Evolutionary conservation across 345 rosid genomes (phyloP), one percentile per base, ranked within the genome.

Genomic region (Moringa oleifera): DNA sequence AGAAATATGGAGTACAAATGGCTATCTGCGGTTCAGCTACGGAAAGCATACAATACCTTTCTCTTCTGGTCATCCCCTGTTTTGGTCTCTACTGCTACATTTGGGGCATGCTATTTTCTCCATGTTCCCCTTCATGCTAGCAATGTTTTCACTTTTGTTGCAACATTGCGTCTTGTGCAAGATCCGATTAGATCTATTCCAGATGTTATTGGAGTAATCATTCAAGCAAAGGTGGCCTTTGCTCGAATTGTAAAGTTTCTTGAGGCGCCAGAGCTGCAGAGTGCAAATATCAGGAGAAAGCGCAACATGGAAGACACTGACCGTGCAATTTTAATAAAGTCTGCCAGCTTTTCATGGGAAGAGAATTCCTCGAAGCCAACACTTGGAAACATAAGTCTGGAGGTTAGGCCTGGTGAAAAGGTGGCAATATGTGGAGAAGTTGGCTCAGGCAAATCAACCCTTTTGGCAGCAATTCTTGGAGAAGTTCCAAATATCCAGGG

Each of bases 401-500:
- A 75, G 70, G 80, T 84, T 66, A 76, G 65, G 65, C 74, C 74
- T 61, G 87, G 90, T 36, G 86, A 80, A 65, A 93, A 90, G 77
- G 80, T 93, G 9, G 97, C 98, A 16, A 77, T 93, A 41, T 93
- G 98, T 55, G 98, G 97, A 60, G 97, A 90, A 79, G 98, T 93
- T 71, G 98, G 97, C 58, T 88, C 98, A 0, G 98, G 98, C 5
- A 93, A 93, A 78, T 93, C 98, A 7, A 93, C 98, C 57, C 83
- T 90, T 69, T 58, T 93, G 65, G 87, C 97, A 22, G 90, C 97
- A 21, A 86, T 93, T 77, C 97, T 93, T 24, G 96, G 97, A 61
- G 98, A 93, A 75, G 82, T 86, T 62, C 90, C 94, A 23, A 74
- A 63, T 55, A 77, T 79, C 16, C 69, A 66, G 41, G 97, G 98